Conservation (phyloP, 2,329 filamentous ascomycete genomes). For the Trichoderma sp. region DNA sequence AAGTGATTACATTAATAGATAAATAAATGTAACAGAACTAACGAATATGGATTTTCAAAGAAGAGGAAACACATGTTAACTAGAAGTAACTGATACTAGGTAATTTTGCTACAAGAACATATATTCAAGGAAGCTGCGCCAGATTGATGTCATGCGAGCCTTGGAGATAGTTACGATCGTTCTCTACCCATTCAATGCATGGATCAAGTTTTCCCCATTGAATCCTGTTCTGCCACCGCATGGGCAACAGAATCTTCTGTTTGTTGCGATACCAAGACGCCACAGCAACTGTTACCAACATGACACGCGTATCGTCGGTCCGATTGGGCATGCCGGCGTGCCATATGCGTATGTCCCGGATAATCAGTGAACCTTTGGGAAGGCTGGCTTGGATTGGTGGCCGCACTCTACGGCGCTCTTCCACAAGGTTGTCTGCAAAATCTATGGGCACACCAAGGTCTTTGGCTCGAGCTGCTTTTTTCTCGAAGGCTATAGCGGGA, state of each 20-base stretch:
- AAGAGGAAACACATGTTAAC: too few relatives aligned
- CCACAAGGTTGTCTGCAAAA: not conserved
- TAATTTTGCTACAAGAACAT: constrained; percentile 33
- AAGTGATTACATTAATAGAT: too few relatives aligned
- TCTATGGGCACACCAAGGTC: not conserved
- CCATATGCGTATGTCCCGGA: constrained; percentile 8
- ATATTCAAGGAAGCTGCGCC: not conserved
- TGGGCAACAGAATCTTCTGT: constrained; percentile 1
- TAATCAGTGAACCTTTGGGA: constrained; percentile 5
- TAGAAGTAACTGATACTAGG: constrained; percentile 38
- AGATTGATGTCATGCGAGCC: constrained; percentile 4
- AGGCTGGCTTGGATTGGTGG: constrained; percentile 1
- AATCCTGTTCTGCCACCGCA: constrained; percentile 1
- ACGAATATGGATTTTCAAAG: too few relatives aligned
- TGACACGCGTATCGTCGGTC: not conserved
- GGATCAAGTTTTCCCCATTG: constrained; percentile 2
- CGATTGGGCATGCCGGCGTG: constrained; percentile 5
- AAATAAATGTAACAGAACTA: too few relatives aligned
- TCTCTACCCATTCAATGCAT: constrained; percentile 6
- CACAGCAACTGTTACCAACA: constrained; percentile 1
- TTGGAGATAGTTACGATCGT: constrained; percentile 2
- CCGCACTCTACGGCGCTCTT: constrained; percentile 6
- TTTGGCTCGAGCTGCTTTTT: not conserved
- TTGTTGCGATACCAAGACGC: not conserved
- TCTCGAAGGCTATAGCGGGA: not conserved